A percentile compares a stretch with the other conserved stretches of the same genome.
Conservation (phyloP, 1,284 basidiomycete genomes). For the Kwoniella shivajii region DNA sequence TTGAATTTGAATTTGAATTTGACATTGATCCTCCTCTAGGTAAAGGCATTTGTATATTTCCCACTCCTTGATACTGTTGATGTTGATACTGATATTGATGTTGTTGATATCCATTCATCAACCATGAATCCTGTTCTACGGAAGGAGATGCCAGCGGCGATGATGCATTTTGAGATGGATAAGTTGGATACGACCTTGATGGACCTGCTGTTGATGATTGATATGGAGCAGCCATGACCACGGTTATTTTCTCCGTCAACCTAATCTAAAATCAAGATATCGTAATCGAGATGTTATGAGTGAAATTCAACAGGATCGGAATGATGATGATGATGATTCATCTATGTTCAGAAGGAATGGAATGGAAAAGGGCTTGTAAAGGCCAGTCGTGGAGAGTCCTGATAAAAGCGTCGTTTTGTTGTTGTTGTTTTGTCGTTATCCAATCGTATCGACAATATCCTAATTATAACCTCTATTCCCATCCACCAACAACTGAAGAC, state of each 20-base stretch:
- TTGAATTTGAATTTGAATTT: constrained; percentile 6
- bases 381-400: neutral
- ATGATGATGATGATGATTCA: too few relatives aligned
- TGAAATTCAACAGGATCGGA: too few relatives aligned
- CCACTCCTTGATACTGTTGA: neutral
- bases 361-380: neutral
- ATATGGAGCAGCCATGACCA: constrained; percentile 23
- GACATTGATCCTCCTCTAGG: constrained; percentile 3
- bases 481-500: neutral
- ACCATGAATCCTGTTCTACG: constrained; percentile 10
- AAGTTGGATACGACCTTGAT: constrained; percentile 14
- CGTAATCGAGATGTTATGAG: too few relatives aligned
- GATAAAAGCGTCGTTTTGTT: neutral
- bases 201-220: constrained; percentile 23
- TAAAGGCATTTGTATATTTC: constrained; percentile 14
- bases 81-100: neutral
- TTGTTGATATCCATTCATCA: constrained; percentile 1
- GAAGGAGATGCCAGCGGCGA: constrained; percentile 15
- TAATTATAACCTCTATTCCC: neutral
- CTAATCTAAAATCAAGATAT: too few relatives aligned
- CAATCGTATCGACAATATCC: too few relatives aligned
- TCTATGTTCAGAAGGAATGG: too few relatives aligned
- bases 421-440: too few relatives aligned
- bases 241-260: too few relatives aligned
- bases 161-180: constrained; percentile 2